Evolutionary conservation across 352 stramenopile genomes (phyloP).

Genomic region (Pythium aristosporum): DNA sequence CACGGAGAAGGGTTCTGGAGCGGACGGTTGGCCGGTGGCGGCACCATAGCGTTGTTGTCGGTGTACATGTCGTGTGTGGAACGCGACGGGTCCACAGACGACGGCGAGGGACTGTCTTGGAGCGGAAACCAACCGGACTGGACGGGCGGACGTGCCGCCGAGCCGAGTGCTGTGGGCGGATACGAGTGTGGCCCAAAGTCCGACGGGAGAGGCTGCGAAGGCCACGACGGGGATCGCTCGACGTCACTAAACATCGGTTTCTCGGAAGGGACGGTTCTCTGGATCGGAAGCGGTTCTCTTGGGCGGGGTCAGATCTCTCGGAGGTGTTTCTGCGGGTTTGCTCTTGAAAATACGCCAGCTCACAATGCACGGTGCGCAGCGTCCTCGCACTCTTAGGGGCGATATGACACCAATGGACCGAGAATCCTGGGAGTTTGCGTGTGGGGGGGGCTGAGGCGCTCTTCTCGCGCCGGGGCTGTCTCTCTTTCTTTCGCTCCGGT

Average conservation of each 20-base stretch:
- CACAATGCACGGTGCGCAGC: background rate
- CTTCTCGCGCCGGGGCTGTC: slow-evolving; percentile 14
- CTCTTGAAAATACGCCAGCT: too few species aligned
- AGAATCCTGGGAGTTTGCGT: background rate
- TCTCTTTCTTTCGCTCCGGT: slow-evolving; percentile 12
- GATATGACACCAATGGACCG: background rate
- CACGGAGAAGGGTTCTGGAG: slow-evolving; percentile 3
- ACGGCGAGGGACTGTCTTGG: slow-evolving; percentile 20
- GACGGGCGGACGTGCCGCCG: slow-evolving; percentile 19
- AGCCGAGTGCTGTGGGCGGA: background rate
- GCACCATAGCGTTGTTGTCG: slow-evolving; percentile 14
- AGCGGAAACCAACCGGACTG: slow-evolving; percentile 62
- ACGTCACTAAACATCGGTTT: slow-evolving; percentile 29
- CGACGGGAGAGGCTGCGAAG: slow-evolving; percentile 9
- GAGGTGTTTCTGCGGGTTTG: background rate
- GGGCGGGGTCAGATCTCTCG: background rate
- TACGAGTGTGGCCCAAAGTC: slow-evolving; percentile 11
- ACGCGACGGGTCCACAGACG: slow-evolving; percentile 12
- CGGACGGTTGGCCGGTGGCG: slow-evolving; percentile 1
- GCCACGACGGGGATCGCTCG: slow-evolving; percentile 28
- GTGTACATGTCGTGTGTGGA: slow-evolving; percentile 21
- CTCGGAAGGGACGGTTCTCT: slow-evolving; percentile 9
- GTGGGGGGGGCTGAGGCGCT: slow-evolving; percentile 2
- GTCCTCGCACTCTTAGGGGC: background rate
- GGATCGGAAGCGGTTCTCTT: slow-evolving; percentile 11